A percentile compares a stretch with the other conserved stretches of the same genome.
phyloP scores from a whole-genome alignment of 1,139 yeast species.

The Yamadazyma dendronema region DNA sequence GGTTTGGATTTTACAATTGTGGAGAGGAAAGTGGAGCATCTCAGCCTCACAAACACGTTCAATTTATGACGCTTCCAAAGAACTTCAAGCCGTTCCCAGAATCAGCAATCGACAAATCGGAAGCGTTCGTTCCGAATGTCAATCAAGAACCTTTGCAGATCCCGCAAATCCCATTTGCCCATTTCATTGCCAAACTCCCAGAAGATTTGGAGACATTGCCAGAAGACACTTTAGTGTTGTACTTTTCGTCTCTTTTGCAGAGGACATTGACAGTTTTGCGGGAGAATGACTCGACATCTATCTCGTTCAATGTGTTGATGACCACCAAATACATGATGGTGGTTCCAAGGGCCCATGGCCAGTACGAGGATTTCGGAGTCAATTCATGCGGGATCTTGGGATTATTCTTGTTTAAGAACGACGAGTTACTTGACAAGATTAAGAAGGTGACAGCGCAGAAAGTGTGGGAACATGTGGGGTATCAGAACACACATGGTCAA shows the following conservation, averaged over 20 bases:
- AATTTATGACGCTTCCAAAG: conserved; percentile 71
- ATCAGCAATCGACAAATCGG: conserved; percentile 42
- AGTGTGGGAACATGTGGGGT: conserved; percentile 61
- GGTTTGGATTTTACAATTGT: conserved; percentile 83
- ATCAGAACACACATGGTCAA: conserved; percentile 50
- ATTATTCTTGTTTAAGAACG: conserved; percentile 69
- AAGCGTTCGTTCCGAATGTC: conserved; percentile 52
- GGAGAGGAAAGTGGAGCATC: conserved; percentile 91
- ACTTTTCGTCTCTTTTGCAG: conserved; percentile 69
- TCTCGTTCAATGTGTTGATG: conserved; percentile 78
- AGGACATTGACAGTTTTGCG: conserved; percentile 66
- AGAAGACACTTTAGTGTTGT: conserved; percentile 57
- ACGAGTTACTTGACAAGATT: conserved; percentile 46
- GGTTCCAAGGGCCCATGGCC: conserved; percentile 66
- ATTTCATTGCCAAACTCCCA: conserved; percentile 63
- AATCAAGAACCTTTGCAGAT: conserved; percentile 61
- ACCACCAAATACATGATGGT: conserved; percentile 81
- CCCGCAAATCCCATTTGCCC: conserved; percentile 71
- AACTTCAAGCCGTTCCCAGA: conserved; percentile 62
- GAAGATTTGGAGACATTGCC: conserved; percentile 44
- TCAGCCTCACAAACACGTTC: conserved; percentile 89
- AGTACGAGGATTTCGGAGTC: conserved; percentile 51
- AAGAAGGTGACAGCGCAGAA: conserved; percentile 41
- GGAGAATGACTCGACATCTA: conserved; percentile 41
- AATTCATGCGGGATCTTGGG: conserved; percentile 85